Base-by-base conservation (phyloP, 306 rosid species). In the Casuarina equisetifolia region DNA sequence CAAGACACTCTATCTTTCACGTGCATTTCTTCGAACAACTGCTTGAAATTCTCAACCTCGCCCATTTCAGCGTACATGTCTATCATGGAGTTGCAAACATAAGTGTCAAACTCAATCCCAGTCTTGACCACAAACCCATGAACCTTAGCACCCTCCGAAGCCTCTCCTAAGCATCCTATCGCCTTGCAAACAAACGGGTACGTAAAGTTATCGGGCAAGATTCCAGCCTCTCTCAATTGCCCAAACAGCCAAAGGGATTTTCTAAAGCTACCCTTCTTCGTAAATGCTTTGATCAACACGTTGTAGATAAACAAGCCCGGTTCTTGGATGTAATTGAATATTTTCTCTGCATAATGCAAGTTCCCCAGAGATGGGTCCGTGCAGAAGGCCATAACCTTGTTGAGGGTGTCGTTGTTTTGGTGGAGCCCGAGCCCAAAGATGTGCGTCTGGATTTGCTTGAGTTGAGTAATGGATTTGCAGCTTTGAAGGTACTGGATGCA, bases 21-120 rank as follows among this genome's bases (percentile, higher is more conserved):
- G 49, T 85, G 66, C 85, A 84, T 84, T 82, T 80, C 74, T 35
- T 82, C 85, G 38, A 82, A 84, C 83, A 79, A 3, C 62, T 82
- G 54, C 72, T 53, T 16, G 51, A 55, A 62, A 63, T 53, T 62
- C 45, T 53, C 76, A 46, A 70, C 16, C 49, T 38, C 43, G 35
- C 84, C 82, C 78, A 79, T 59, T 58, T 69, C 68, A 0, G 74
- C 76, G 45, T 79, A 81, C 84, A 86, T 76, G 64, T 70, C 83
- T 55, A 86, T 78, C 36, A 86, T 84, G 38, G 87, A 86, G 80
- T 86, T 86, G 69, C 82, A 73, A 53, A 86, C 85, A 76, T 72
- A 86, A 7, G 74, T 13, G 75, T 82, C 89, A 67, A 64, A 81
- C 10, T 44, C 70, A 73, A 83, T 49, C 36, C 87, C 84, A 13